Evolutionary conservation across 1,139 yeast genomes (phyloP).

Genomic region (Pneumocystis canis): DNA sequence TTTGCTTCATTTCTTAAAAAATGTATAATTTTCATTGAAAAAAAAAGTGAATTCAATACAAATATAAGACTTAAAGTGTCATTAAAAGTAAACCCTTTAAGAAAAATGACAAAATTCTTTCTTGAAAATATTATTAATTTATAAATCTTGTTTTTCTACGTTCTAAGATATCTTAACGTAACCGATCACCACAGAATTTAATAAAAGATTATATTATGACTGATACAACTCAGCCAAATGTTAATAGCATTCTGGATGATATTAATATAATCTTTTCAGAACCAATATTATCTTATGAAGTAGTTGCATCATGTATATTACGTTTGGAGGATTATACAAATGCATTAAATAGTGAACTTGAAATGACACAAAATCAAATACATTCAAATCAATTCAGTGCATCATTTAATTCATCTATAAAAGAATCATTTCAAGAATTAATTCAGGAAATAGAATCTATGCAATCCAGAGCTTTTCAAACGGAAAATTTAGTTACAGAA

Average conservation of each 20-base stretch:
- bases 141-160: not conserved
- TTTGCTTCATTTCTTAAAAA: not conserved
- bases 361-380: conserved; percentile 6
- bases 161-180: no score
- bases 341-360: not conserved
- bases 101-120: not conserved
- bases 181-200: no score
- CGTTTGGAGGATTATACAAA: not conserved
- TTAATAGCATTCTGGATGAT: not conserved
- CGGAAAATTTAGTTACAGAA: conserved; percentile 8
- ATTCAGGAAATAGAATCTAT: conserved; percentile 32
- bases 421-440: conserved; percentile 29
- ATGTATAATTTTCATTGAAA: not conserved
- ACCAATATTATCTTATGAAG: not conserved
- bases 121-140: not conserved
- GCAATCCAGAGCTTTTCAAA: conserved; percentile 31
- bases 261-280: not conserved
- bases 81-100: not conserved
- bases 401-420: conserved; percentile 13
- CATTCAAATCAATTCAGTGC: conserved; percentile 10
- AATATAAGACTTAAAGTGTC: not conserved
- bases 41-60: not conserved
- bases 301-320: not conserved
- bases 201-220: not conserved
- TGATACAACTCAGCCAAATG: not conserved